Evolutionary conservation across 306 rosid genomes (phyloP), one percentile per base, ranked within the genome.

Genomic region (Pyrus bretschneideri): DNA sequence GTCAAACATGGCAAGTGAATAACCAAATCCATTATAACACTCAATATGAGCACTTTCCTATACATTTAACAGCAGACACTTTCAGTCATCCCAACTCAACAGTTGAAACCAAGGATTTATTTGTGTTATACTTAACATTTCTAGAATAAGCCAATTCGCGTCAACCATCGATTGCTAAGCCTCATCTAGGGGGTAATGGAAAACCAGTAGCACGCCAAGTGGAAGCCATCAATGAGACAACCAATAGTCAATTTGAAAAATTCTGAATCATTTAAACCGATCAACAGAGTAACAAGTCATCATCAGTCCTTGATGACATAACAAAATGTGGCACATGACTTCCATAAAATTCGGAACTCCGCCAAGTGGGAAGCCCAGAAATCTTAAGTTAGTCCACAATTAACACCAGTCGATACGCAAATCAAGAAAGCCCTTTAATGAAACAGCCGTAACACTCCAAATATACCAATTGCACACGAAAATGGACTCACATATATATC

Each of bases 401-500:
- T 21, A 22, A 70, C 62, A 64, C 51, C 8, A 19, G 55, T 18
- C 23, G 27, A 57, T 17, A 7, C 9, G 10, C 60, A 77, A 71
- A 81, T 30, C 10, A 61, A 65, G 2, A 72, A 75, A 61, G 66
- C 61, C 61, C 60, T 15, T 42, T 21, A 33, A n/a, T 76, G 31
- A 11, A 63, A 73, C 60, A 76, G 6, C 52, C 55, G 31, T 11
- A 77, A 17, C 72, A 33, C 4, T 29, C 33, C 33, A 65, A 33
- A 30, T 13, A 74, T 31, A 27, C 31, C 62, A 66, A 18, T 33
- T 2, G 45, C 21, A 35, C 40, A 25, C 2, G 10, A 23, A 64
- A 45, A 40, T 4, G 5, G 68, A 80, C 97, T 88, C 85, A 95
- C 99, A 73, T 95, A 95, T 44, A 95, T 95, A 77, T 95, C 99